phyloP scores from a whole-genome alignment of 345 rosid species.

The Carallia brachiata region DNA sequence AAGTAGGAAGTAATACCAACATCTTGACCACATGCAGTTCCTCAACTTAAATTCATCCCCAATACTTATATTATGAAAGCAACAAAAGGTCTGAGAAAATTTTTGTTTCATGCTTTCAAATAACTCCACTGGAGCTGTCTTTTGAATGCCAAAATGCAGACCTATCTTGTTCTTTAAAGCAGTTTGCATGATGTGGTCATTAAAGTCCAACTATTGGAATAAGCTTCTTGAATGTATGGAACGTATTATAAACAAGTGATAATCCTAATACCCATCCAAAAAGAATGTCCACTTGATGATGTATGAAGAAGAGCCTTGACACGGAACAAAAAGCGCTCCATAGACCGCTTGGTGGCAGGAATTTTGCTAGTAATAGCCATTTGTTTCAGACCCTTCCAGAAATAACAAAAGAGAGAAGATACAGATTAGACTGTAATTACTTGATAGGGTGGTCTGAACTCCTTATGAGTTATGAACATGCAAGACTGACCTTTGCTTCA shows the following conservation, averaged over 20 bases:
- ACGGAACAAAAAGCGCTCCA: constrained; percentile 79
- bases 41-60: too few relatives aligned
- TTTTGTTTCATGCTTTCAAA: neutral
- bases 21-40: too few relatives aligned
- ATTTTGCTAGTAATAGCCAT: constrained; percentile 69
- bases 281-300: constrained; percentile 62
- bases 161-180: too few relatives aligned
- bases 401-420: constrained; percentile 11
- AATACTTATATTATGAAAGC: too few relatives aligned
- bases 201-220: neutral
- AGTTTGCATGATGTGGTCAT: too few relatives aligned
- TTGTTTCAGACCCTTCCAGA: constrained; percentile 67
- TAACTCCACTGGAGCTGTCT: neutral
- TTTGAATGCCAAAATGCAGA: too few relatives aligned
- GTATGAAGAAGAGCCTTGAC: constrained; percentile 83
- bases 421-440: constrained; percentile 4
- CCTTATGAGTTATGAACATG: neutral
- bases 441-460: neutral
- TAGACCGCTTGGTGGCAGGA: constrained; percentile 70
- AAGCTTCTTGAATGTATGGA: neutral
- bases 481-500: constrained; percentile 77
- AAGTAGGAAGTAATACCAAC: too few relatives aligned
- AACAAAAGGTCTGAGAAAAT: neutral
- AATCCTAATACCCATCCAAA: constrained; percentile 75
- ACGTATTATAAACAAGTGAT: neutral